Percentiles rank a stretch among this genome's conserved stretches.
Evolutionary conservation across 139 green algal genomes (phyloP).

Genomic region (Mychonastes homosphaera): DNA sequence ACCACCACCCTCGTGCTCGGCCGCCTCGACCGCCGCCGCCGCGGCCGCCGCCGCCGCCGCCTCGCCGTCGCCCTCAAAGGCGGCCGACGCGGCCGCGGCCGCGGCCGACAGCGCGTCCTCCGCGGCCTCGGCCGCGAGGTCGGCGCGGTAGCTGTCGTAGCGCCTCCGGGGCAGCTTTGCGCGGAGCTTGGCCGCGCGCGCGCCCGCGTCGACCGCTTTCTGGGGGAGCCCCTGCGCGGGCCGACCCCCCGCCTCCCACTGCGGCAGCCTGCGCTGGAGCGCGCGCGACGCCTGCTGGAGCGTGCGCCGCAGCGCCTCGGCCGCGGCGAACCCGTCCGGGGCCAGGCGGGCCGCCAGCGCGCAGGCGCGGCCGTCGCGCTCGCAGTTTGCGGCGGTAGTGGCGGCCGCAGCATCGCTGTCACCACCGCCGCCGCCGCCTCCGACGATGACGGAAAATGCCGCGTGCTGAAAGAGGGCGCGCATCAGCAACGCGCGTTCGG

Average conservation of each 20-base stretch:
- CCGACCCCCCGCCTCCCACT: background rate
- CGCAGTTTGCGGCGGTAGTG: background rate
- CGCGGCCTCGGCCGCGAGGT: background rate
- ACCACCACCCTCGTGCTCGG: background rate
- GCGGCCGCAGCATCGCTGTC: background rate
- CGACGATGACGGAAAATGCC: background rate
- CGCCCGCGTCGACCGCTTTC: too few relatives aligned
- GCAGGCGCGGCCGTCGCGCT: background rate
- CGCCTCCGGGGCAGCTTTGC: too few relatives aligned
- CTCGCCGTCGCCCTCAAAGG: too few relatives aligned
- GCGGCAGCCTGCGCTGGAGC: constrained; percentile 8
- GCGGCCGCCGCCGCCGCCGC: background rate
- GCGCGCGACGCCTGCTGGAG: background rate
- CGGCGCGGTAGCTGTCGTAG: constrained; percentile 10
- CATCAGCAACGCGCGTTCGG: constrained; percentile 15
- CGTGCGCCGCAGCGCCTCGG: too few relatives aligned
- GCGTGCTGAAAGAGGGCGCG: constrained; percentile 8
- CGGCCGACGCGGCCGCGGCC: background rate
- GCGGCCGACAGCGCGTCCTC: background rate
- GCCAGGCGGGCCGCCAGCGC: too few relatives aligned
- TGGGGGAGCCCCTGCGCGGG: too few relatives aligned
- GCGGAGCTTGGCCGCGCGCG: too few relatives aligned
- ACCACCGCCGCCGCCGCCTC: background rate
- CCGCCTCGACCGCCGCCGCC: background rate
- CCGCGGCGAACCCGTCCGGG: too few relatives aligned